Conservation (phyloP, 169 alveolate genomes). For the Perkinsus chesapeaki region DNA sequence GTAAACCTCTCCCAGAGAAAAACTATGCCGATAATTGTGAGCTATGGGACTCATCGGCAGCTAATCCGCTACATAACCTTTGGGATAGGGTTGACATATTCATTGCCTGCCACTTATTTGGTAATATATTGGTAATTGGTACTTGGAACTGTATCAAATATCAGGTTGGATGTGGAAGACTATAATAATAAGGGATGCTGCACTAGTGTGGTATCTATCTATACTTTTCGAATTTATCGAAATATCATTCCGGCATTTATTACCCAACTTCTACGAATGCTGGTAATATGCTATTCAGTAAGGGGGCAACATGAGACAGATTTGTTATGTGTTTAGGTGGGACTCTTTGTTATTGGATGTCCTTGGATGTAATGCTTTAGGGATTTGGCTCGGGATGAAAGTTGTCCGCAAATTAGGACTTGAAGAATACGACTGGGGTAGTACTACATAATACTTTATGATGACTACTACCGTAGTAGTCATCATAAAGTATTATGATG, state of each 20-base stretch:
- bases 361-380: slow-evolving; percentile 64
- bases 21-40: slow-evolving; percentile 71
- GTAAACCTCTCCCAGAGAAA: slow-evolving; percentile 57
- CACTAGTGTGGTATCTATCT: slow-evolving; percentile 58
- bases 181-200: slow-evolving; percentile 68
- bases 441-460: neutral
- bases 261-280: slow-evolving; percentile 82
- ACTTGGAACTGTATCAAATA: slow-evolving; percentile 63
- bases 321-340: neutral
- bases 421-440: neutral
- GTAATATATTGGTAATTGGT: slow-evolving; percentile 26
- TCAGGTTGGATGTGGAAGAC: slow-evolving; percentile 76
- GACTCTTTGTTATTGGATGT: slow-evolving; percentile 44
- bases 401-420: neutral
- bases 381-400: slow-evolving; percentile 44
- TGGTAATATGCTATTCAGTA: slow-evolving; percentile 56
- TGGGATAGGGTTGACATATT: neutral
- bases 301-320: neutral
- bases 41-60: slow-evolving; percentile 43
- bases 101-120: slow-evolving; percentile 31
- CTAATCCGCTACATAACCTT: slow-evolving; percentile 25
- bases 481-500: neutral
- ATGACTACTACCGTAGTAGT: neutral
- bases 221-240: slow-evolving; percentile 71
- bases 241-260: slow-evolving; percentile 71